Base-by-base conservation (phyloP, 1,284 basidiomycete genomes). In the Rhodotorula sp. region DNA sequence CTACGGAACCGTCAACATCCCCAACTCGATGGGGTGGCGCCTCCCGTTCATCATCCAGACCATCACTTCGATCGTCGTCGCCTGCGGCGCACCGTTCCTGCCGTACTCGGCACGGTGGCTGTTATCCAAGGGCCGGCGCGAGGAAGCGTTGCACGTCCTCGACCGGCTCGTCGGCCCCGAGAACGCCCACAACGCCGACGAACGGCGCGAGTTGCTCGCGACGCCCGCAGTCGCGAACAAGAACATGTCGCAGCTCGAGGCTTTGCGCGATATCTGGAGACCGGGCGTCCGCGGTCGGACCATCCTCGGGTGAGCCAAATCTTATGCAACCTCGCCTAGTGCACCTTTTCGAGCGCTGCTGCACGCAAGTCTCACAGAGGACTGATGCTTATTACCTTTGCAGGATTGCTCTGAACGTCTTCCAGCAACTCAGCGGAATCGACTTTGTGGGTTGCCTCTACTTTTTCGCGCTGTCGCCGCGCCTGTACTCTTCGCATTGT, bases 31-130 rank as follows among this genome's bases (percentile, higher is more conserved):
- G 29, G 83, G 85, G 12, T 87, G 85, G 85, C 81, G 86, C 5
- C 77, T 83, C 20, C 85, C 86, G 0, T 84, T 86, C 69, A 82
- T 83, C 29, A 67, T 85, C 31, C 84, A 86, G 75, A 80, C 83
- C 5, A 74, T 80, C 51, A 76, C 82, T 23, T 83, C 85, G 7
- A 77, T 79, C 14, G 67, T 80, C 4, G 76, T 87, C 39, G 84
- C 85, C 5, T 79, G 83, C 16, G 84, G 84, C n/a, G 83, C 84
- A 56, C 80, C 81, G 23, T 83, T 85, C 77, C 81, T 87, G 47
- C 86, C 86, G 8, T 85, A 87, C 74, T 87, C 86, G 43, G n/a
- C 62, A 1, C 82, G 85, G 20, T 87, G 85, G 85, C 78, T 86
- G 23, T 77, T 82, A 48, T 83, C 84, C 62, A 82, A 82, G n/a